Evolutionary conservation across 305 asterid genomes (phyloP), one percentile per base, ranked within the genome.

Genomic region (Fraxinus angustifolia): DNA sequence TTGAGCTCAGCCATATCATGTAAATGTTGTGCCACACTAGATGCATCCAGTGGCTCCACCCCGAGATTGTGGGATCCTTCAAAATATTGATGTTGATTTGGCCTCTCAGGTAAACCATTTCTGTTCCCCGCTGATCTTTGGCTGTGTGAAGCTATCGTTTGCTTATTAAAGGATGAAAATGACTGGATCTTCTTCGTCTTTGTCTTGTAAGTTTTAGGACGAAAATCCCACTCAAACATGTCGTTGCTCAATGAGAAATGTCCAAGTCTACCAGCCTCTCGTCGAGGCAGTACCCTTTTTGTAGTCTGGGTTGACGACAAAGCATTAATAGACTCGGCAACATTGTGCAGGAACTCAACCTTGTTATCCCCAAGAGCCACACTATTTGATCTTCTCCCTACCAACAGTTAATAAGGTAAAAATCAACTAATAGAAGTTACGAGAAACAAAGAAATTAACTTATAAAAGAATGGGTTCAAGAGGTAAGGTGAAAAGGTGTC

Each of bases 341-440:
- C 72, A 48, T 76, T 84, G 79, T 79, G 83, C 65, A 87, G 33
- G 71, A 86, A 89, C 40, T 91, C 78, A 76, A 70, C 28, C 85
- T 82, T 89, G 83, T 91, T 93, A 48, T 92, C 93, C 78, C 91
- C 92, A 79, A 60, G 87, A 67, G 86, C 79, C 83, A 87, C 88
- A 38, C 89, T 93, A 62, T 89, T 88, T 45, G 88, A 81, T 88
- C 95, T 94, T 85, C 94, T 90, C 89, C 97, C 97, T 94, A 91
- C 79, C 85, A 80, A 58, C 28, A 68, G 58, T 17, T 81, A 58
- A 58, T 6, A 6, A 58, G 31, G 83, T 34, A 53, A 19, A 82
- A 19, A 83, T 26, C 48, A 82, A 73, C 42, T 58, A 75, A 81
- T 1, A 19, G 70, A 79, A 76, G 77, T 26, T 26, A 68, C 21